Evolutionary conservation across 129 eudicot species (phyloP), one percentile per base, ranked within the genome.

Genomic region (Flaveria bidentis): DNA sequence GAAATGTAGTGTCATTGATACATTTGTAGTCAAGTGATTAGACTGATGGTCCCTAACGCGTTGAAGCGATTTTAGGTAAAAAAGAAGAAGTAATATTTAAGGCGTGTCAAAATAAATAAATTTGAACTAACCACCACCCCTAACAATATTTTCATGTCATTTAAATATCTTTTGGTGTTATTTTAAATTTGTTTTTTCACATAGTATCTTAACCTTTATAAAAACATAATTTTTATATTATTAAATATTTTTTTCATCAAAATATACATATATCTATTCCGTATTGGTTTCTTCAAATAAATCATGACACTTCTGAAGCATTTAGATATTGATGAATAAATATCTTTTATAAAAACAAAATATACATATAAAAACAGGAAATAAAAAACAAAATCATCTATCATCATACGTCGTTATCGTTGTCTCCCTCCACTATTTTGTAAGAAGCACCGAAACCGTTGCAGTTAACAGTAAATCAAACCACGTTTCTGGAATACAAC

Each of bases 401-500:
- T 56, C 45, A 74, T 60, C 69, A 30, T 45, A 44, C 28, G 69
- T 74, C 78, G 13, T 13, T 74, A 42, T 74, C 78, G 33, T 20
- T 44, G 73, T 44, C 28, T 67, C 41, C 72, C 67, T 26, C 26
- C 67, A 57, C 36, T 39, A 42, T 56, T 61, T 26, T 58, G 65
- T 22, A 58, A 22, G 65, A 17, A 52, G 30, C 76, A 73, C 77
- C 77, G 1, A 22, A 67, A 69, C 79, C 57, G 56, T 73, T 73
- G 69, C 77, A 2, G 55, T 41, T 73, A 73, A 73, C 49, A 26
- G 74, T 78, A 69, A 78, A 56, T 63, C 46, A 46, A 26, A 62
- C 45, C 68, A 63, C 5, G 45, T 63, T 63, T 63, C 68, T 11
- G 4, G 12, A 55, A 78, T 67, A 69, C 82, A 57, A 70, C 69